These are phyloP conservation scores for Astragalus membranaceus DNA, from an alignment of 306 rosid species.

Conservation along the genomic window DNA sequence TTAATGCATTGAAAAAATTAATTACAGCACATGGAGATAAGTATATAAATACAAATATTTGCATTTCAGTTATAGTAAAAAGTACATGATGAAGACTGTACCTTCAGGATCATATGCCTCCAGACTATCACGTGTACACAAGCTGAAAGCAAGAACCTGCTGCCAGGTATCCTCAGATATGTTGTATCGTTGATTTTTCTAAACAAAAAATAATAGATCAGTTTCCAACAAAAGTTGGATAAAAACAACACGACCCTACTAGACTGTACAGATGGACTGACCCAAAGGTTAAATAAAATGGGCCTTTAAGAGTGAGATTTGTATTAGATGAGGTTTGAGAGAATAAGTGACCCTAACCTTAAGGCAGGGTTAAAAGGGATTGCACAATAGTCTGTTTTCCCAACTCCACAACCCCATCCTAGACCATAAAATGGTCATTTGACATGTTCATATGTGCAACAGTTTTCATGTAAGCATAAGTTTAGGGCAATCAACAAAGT, in stretches of 20 bases:
- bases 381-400: neutral
- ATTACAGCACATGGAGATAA: neutral
- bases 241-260: constrained; percentile 8
- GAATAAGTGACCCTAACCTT: neutral
- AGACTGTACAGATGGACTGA: constrained; percentile 1
- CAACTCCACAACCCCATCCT: neutral
- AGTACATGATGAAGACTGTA: constrained; percentile 26
- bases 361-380: constrained; percentile 1
- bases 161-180: constrained; percentile 96
- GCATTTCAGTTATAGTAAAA: neutral
- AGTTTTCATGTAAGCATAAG: neutral
- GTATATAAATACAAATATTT: neutral
- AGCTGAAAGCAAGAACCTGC: constrained; percentile 93
- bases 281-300: neutral
- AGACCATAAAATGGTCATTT: neutral
- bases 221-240: constrained; percentile 14
- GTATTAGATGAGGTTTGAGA: neutral
- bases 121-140: constrained; percentile 78
- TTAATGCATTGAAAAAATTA: neutral
- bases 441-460: neutral
- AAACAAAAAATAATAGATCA: constrained; percentile 30
- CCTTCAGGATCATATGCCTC: constrained; percentile 97
- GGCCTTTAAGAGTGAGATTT: neutral
- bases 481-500: neutral
- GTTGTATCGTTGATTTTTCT: constrained; percentile 93